Percentiles rank a stretch among this genome's conserved stretches.
phyloP scores from a whole-genome alignment of 768 basidiomycete species.

The Boletus patriciae region DNA sequence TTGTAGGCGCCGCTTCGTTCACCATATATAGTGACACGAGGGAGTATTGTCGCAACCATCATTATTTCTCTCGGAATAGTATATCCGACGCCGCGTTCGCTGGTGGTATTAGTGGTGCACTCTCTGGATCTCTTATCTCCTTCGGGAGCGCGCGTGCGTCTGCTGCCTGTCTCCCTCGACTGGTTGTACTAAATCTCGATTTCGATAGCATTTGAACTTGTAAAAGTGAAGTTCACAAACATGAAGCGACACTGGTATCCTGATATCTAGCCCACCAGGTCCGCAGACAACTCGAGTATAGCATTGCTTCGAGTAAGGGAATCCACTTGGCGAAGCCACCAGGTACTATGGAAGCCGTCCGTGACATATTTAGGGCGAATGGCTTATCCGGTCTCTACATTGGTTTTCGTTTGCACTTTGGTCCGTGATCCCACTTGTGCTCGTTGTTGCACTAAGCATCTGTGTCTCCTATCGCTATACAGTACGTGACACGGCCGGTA shows the following conservation, averaged over 20 bases:
- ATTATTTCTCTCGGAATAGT: constrained; percentile 57
- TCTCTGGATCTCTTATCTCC: constrained; percentile 87
- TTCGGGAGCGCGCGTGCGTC: constrained; percentile 86
- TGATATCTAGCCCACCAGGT: constrained; percentile 49
- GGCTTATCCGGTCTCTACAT: constrained; percentile 73
- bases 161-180: not conserved
- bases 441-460: not conserved
- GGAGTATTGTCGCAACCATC: constrained; percentile 60
- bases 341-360: constrained; percentile 73
- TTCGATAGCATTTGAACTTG: constrained; percentile 80
- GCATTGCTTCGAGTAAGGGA: constrained; percentile 82
- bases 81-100: constrained; percentile 71
- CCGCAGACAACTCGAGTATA: constrained; percentile 87
- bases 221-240: constrained; percentile 62
- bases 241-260: not conserved
- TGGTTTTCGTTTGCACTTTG: constrained; percentile 84
- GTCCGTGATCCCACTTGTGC: constrained; percentile 41
- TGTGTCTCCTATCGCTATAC: constrained; percentile 9
- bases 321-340: constrained; percentile 72
- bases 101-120: constrained; percentile 82
- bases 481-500: constrained; percentile 90
- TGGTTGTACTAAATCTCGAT: constrained; percentile 21
- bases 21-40: constrained; percentile 87
- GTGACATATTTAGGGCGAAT: constrained; percentile 66
- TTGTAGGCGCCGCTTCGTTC: constrained; percentile 82